phyloP scores from a whole-genome alignment of 2,329 filamentous ascomycete genomes.

The Cladophialophora chaetospira region DNA sequence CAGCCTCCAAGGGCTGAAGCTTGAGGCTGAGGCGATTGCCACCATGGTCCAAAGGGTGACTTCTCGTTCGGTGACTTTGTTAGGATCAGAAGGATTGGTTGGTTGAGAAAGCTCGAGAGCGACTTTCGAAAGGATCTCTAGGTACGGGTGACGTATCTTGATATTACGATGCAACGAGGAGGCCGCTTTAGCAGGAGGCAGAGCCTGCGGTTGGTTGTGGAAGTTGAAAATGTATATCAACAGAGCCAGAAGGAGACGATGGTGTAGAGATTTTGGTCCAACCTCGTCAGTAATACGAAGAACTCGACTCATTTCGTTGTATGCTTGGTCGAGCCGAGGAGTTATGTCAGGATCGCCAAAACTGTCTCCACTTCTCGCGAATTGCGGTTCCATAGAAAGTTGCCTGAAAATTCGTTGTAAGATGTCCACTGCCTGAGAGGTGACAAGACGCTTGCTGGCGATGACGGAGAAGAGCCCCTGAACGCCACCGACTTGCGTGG shows the following conservation, averaged over 20 bases:
- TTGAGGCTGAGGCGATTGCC: slow-evolving; percentile 19
- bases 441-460: slow-evolving; percentile 17
- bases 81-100: slow-evolving; percentile 3
- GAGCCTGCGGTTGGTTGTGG: slow-evolving; percentile 17
- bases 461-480: slow-evolving; percentile 11
- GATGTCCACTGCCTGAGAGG: slow-evolving; percentile 14
- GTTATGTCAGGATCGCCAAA: background rate
- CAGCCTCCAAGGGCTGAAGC: slow-evolving; percentile 22
- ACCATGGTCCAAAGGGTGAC: slow-evolving; percentile 26
- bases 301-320: slow-evolving; percentile 22
- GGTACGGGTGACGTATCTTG: slow-evolving; percentile 10
- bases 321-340: slow-evolving; percentile 2
- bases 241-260: slow-evolving; percentile 20
- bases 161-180: background rate
- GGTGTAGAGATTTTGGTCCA: slow-evolving; percentile 1
- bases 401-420: slow-evolving; percentile 19
- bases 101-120: slow-evolving; percentile 18
- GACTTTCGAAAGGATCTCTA: slow-evolving; percentile 17
- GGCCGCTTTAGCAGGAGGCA: background rate
- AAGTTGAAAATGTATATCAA: slow-evolving; percentile 27
- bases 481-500: background rate
- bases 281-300: slow-evolving; percentile 15
- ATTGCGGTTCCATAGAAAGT: slow-evolving; percentile 11
- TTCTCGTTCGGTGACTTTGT: slow-evolving; percentile 19
- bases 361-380: background rate